Conservation (phyloP, 2,329 filamentous ascomycete species). For the Talaromyces sp. region DNA sequence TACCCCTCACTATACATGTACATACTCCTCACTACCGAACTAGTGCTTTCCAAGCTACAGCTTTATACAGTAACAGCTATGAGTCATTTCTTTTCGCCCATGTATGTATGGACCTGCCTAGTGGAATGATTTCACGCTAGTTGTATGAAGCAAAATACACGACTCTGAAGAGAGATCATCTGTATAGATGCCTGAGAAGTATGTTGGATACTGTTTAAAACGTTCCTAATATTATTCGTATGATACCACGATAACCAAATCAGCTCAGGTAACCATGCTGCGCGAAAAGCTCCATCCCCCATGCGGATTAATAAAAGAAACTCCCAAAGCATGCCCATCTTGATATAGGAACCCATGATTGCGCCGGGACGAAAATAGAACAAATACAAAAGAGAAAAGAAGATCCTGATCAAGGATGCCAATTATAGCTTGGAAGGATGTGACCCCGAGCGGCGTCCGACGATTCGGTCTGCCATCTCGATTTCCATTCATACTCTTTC, state of each 20-base stretch:
- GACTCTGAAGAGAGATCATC: neutral
- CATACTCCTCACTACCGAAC: neutral
- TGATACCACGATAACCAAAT: neutral
- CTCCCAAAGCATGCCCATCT: constrained; percentile 2
- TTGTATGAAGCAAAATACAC: neutral
- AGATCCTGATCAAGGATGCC: constrained; percentile 31
- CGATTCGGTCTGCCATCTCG: constrained; percentile 67
- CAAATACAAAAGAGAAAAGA: constrained; percentile 17
- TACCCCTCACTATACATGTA: constrained; percentile 10
- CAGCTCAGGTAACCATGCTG: neutral
- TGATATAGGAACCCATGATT: constrained; percentile 2
- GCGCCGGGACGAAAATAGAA: constrained; percentile 3
- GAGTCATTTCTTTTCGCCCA: neutral
- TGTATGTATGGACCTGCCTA: neutral
- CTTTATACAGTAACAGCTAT: neutral
- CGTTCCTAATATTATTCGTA: neutral
- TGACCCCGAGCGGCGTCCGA: constrained; percentile 45
- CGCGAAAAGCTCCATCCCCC: neutral
- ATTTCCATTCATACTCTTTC: constrained; percentile 68
- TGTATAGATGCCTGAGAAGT: neutral
- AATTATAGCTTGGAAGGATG: constrained; percentile 38
- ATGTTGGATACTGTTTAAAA: neutral
- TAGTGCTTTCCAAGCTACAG: neutral
- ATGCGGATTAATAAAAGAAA: constrained; percentile 4
- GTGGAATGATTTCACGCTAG: neutral